These are phyloP conservation scores for Picea sitchensis DNA, from an alignment of 75 land plant genomes.

Conservation along the genomic window DNA sequence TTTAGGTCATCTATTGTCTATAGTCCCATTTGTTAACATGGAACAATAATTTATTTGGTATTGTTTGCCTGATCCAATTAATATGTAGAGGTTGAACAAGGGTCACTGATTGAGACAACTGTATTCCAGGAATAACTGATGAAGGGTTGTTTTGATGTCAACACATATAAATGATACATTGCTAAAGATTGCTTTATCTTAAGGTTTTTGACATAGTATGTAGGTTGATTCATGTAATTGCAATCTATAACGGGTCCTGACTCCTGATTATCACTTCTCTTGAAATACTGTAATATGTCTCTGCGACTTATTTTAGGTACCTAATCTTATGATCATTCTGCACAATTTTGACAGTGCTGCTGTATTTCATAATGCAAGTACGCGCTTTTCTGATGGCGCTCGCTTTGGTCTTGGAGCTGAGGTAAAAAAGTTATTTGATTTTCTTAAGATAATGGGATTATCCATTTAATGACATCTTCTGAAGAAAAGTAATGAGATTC, in stretches of 20 bases:
- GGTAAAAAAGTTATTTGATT: conserved; percentile 33
- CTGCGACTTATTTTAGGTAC: not conserved
- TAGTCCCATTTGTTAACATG: not conserved
- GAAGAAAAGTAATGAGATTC: too few relatives aligned
- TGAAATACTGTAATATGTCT: not conserved
- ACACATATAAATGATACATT: too few relatives aligned
- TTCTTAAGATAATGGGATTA: not conserved
- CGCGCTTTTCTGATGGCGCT: conserved; percentile 98
- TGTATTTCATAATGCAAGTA: conserved; percentile 95
- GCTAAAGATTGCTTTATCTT: not conserved
- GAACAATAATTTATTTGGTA: not conserved
- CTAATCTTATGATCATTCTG: not conserved
- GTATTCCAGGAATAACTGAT: not conserved
- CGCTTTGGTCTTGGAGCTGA: conserved; percentile 99
- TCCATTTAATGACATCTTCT: not conserved
- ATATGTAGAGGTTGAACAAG: not conserved
- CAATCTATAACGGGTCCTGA: not conserved
- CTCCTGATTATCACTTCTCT: not conserved
- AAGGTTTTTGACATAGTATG: not conserved
- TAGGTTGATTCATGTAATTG: not conserved
- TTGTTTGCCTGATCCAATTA: not conserved
- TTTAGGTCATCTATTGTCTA: too few relatives aligned
- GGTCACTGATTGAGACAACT: not conserved
- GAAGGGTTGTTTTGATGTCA: not conserved
- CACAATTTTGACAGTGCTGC: conserved; percentile 69